Evolutionary conservation across 768 basidiomycete genomes (phyloP).

Genomic region (Symmetrospora coprosmae): DNA sequence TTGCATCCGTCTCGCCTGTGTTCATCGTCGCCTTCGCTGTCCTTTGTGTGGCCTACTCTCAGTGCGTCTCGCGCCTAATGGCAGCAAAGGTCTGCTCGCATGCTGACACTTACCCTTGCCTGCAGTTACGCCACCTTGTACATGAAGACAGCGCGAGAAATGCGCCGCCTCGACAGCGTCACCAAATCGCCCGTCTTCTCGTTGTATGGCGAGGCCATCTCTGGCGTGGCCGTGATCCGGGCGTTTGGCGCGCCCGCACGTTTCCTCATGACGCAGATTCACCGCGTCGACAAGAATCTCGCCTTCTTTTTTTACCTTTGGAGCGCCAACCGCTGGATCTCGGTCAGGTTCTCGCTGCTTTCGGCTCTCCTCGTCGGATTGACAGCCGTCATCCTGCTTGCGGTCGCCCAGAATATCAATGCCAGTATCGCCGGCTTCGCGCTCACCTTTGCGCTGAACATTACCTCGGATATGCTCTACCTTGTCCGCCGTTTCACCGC

Average conservation of each 20-base stretch:
- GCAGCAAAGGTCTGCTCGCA: neutral
- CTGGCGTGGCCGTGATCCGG: constrained; percentile 34
- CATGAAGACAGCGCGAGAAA: constrained; percentile 37
- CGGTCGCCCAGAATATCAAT: constrained; percentile 24
- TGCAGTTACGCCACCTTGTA: constrained; percentile 33
- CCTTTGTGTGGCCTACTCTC: constrained; percentile 19
- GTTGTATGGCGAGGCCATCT: constrained; percentile 34
- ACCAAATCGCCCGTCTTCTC: constrained; percentile 36
- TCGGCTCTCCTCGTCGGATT: constrained; percentile 25
- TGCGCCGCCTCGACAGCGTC: constrained; percentile 39
- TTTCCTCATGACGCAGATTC: constrained; percentile 29
- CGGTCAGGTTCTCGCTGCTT: constrained; percentile 29
- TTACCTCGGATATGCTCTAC: constrained; percentile 32
- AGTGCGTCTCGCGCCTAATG: neutral
- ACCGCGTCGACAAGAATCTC: constrained; percentile 29
- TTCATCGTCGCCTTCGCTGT: constrained; percentile 31
- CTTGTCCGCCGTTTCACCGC: constrained; percentile 30
- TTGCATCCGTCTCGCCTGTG: constrained; percentile 27
- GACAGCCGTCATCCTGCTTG: constrained; percentile 28
- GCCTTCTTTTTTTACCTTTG: constrained; percentile 30
- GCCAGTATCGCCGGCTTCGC: constrained; percentile 28
- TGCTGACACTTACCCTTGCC: constrained; percentile 6
- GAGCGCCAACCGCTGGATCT: constrained; percentile 31
- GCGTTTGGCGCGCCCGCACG: constrained; percentile 31
- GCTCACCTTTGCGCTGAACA: constrained; percentile 24